phyloP scores from a whole-genome alignment of 164 flowering plant species.

The Macadamia integrifolia region DNA sequence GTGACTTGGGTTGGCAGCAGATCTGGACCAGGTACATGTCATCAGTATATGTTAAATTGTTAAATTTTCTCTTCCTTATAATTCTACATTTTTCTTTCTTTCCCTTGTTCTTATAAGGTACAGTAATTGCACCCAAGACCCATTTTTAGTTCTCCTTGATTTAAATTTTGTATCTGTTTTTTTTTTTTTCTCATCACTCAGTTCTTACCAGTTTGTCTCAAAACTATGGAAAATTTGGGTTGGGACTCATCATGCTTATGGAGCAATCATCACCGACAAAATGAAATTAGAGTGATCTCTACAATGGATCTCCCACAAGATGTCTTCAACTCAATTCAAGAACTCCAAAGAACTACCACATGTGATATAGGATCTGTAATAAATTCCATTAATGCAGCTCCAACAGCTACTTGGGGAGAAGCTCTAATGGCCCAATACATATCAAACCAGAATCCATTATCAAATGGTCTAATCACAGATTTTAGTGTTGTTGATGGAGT shows the following conservation, averaged over 20 bases:
- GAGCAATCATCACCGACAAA: constrained; percentile 20
- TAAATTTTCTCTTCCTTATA: too few relatives aligned
- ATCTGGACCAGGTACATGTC: not conserved
- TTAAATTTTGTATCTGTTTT: too few relatives aligned
- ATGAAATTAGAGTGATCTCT: constrained; percentile 20
- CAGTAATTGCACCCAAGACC: too few relatives aligned
- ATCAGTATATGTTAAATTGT: not conserved
- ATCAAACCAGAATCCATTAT: too few relatives aligned
- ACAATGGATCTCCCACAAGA: constrained; percentile 14
- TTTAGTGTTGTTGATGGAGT: constrained; percentile 7
- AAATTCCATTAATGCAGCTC: constrained; percentile 11
- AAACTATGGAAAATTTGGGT: constrained; percentile 36
- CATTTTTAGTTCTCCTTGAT: too few relatives aligned
- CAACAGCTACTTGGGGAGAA: constrained; percentile 17
- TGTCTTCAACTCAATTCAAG: constrained; percentile 15
- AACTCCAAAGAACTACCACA: constrained; percentile 10
- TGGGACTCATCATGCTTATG: constrained; percentile 31
- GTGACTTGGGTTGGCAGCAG: not conserved
- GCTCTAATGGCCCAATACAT: constrained; percentile 10
- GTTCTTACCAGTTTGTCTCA: not conserved
- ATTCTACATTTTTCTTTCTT: too few relatives aligned
- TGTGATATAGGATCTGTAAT: not conserved
- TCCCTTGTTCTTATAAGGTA: too few relatives aligned
- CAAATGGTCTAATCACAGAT: constrained; percentile 14
- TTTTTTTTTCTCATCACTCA: not conserved